These are phyloP conservation scores for Platanthera zijinensis DNA, from an alignment of 106 monocot genomes.

Conservation along the genomic window DNA sequence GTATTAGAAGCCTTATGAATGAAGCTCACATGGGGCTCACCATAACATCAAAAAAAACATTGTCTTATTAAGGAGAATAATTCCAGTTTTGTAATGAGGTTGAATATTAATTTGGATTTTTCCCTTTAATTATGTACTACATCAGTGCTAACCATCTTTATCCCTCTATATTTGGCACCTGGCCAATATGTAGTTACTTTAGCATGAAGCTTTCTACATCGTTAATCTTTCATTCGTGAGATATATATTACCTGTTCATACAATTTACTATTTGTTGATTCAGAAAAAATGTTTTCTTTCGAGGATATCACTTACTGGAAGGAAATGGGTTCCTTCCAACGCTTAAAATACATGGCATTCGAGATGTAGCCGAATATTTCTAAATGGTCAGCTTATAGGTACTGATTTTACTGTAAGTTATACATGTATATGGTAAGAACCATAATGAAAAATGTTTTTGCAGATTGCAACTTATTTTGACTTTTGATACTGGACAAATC, in stretches of 20 bases:
- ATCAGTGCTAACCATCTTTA: background rate
- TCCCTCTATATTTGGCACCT: background rate
- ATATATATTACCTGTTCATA: background rate
- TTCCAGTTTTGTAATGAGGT: too few relatives aligned
- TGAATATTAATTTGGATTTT: too few relatives aligned
- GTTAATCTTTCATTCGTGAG: background rate
- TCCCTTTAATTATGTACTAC: background rate
- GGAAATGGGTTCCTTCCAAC: slow-evolving; percentile 36
- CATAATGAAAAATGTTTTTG: background rate
- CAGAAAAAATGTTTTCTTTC: slow-evolving; percentile 60
- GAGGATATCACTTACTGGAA: slow-evolving; percentile 68
- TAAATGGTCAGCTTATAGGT: slow-evolving; percentile 85
- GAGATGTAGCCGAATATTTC: slow-evolving; percentile 75
- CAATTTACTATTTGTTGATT: background rate
- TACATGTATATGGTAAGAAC: background rate
- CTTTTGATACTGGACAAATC: too few relatives aligned
- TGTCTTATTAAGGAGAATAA: too few relatives aligned
- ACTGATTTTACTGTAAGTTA: slow-evolving; percentile 2
- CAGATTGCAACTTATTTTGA: background rate
- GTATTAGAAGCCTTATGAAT: too few relatives aligned
- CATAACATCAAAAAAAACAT: too few relatives aligned
- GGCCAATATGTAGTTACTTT: background rate
- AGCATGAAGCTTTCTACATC: background rate
- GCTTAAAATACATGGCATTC: slow-evolving; percentile 48
- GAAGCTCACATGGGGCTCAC: too few relatives aligned